Base-by-base conservation (phyloP, 169 alveolate species). In the Cryptosporidium sp. region DNA sequence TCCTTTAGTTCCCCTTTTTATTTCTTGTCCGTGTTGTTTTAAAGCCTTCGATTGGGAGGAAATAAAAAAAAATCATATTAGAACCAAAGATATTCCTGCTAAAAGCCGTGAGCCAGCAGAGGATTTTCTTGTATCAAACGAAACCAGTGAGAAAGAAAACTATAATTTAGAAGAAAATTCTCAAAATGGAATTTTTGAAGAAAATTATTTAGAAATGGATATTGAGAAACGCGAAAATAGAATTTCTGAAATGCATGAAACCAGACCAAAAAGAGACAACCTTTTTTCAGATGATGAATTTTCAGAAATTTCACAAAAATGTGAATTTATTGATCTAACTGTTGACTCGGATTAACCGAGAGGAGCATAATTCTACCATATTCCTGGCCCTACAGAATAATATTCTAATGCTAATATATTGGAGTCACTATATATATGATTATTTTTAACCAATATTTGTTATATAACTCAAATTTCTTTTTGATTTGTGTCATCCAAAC, bases 271-370 rank as follows among this genome's bases (percentile, higher is more conserved):
- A 6, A 67, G 7, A 14, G 73, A 67, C 31, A 16, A 3, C 21
- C 67, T 45, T 16, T 45, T 26, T 10, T 70, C 68, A 14, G 84
- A 70, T 29, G 48, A 74, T n/a, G 71, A 74, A 18, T 51, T 74
- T 58, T 37, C 62, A 18, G 89, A 80, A 45, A 18, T 59, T 41
- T 80, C 89, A 14, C 75, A 59, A 80, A 80, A 67, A 33, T 80
- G 73, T 59, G 89, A 80, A 43, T 62, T 61, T 65, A 80, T 80
- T n/a, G 89, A 80, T 62, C 52, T 80, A 50, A 80, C 89, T 9
- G 67, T 80, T 8, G 89, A 80, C 37, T 61, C 89, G 1, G 89
- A 80, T 35, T 80, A 62, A 65, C 26, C 31, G 12, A 35, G 14
- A 65, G 10, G 0, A 12, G 55, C 7, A 18, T 2, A 48, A 3